Conservation (phyloP, 2,329 filamentous ascomycete genomes). For the Madurella mycetomatis region DNA sequence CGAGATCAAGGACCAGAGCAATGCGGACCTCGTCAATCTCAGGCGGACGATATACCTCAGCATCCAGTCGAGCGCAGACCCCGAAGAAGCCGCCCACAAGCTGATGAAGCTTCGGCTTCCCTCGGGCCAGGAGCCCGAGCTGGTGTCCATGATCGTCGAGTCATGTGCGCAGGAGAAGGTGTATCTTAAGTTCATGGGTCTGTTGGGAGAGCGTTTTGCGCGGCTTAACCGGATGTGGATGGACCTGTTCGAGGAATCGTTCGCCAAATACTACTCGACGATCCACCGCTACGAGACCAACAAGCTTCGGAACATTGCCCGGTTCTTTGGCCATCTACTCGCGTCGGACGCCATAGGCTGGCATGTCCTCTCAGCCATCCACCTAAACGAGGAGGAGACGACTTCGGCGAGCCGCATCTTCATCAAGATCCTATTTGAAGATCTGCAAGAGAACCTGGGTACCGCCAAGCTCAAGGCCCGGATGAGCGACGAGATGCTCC, state of each 20-base stretch:
- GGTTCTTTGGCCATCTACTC: constrained; percentile 90
- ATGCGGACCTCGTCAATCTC: constrained; percentile 90
- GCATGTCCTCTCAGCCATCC: constrained; percentile 81
- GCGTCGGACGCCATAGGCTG: constrained; percentile 85
- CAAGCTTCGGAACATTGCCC: constrained; percentile 86
- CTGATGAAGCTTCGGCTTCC: constrained; percentile 91
- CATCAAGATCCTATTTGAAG: constrained; percentile 95
- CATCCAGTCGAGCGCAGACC: constrained; percentile 93
- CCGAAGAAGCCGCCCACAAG: constrained; percentile 96
- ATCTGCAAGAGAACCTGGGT: constrained; percentile 81
- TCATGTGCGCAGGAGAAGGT: constrained; percentile 95
- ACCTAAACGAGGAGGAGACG: constrained; percentile 93
- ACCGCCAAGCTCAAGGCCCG: constrained; percentile 73
- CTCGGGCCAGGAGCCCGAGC: constrained; percentile 77
- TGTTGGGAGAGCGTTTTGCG: constrained; percentile 90
- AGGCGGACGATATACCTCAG: constrained; percentile 94
- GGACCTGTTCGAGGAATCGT: constrained; percentile 85
- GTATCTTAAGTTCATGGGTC: constrained; percentile 94
- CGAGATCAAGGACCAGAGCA: constrained; percentile 97
- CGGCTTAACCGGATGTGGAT: constrained; percentile 95
- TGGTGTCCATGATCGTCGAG: constrained; percentile 96
- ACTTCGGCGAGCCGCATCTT: constrained; percentile 96
- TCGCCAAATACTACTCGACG: constrained; percentile 91
- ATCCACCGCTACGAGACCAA: constrained; percentile 98
- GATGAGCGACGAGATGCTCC: constrained; percentile 72